Evolutionary conservation across 108 stramenopile genomes (phyloP).

Genomic region (Discostella stelligeroides): DNA sequence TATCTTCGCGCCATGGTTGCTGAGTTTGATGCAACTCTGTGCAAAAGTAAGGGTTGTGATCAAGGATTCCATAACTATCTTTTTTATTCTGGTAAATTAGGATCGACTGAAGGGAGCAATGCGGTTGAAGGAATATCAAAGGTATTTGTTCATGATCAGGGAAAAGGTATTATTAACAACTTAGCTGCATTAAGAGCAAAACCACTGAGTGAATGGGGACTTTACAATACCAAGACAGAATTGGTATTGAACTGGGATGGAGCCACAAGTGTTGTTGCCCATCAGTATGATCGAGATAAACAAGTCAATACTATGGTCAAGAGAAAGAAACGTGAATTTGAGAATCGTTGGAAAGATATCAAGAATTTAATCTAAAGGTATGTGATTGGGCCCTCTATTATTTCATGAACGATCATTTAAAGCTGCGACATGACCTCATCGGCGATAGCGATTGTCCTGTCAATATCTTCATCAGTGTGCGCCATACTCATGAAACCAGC

Average conservation of each 20-base stretch:
- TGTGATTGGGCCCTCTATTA: not conserved
- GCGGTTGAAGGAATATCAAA: constrained; percentile 55
- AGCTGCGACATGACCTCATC: constrained; percentile 92
- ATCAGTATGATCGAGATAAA: constrained; percentile 87
- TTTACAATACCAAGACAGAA: constrained; percentile 57
- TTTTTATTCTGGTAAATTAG: constrained; percentile 70
- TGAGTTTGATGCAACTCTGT: constrained; percentile 72
- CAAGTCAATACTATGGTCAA: constrained; percentile 56
- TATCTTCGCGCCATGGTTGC: constrained; percentile 84
- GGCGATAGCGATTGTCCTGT: constrained; percentile 96
- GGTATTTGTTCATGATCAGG: constrained; percentile 79
- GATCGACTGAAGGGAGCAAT: constrained; percentile 4
- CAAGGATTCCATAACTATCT: constrained; percentile 89
- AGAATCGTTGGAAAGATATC: constrained; percentile 24
- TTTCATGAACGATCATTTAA: constrained; percentile 56
- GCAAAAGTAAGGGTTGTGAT: constrained; percentile 78
- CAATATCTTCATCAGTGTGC: constrained; percentile 97
- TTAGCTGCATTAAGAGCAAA: constrained; percentile 72
- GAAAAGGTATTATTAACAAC: constrained; percentile 84
- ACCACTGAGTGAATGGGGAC: constrained; percentile 69
- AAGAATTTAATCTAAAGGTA: not conserved
- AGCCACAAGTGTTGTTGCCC: constrained; percentile 72
- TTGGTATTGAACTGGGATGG: constrained; percentile 83
- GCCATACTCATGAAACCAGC: constrained; percentile 97
- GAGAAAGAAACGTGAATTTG: constrained; percentile 23